Evolutionary conservation across 805 yeast species (phyloP).

Genomic region (Spathaspora arborariae): DNA sequence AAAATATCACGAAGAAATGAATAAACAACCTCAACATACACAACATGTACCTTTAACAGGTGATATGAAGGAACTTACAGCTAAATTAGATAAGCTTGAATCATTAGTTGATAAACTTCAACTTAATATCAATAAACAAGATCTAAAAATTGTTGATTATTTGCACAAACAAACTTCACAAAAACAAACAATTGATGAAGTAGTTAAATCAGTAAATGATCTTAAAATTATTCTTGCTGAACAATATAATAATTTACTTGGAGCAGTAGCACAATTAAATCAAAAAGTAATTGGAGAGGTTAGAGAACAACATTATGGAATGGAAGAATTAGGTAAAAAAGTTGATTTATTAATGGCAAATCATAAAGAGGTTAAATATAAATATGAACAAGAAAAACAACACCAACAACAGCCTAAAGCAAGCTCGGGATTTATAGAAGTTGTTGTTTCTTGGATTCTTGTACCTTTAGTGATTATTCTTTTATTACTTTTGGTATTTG

Average conservation of each 20-base stretch:
- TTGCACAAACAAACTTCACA: not conserved
- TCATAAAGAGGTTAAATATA: slow-evolving; percentile 36
- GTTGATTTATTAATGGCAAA: slow-evolving; percentile 39
- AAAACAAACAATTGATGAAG: not conserved
- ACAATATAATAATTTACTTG: slow-evolving; percentile 31
- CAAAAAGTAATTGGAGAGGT: slow-evolving; percentile 40
- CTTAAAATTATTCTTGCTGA: slow-evolving; percentile 24
- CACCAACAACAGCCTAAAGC: not conserved
- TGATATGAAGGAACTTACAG: not conserved
- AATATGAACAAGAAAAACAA: slow-evolving; percentile 10
- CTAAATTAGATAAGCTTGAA: slow-evolving; percentile 9
- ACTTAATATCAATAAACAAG: not conserved
- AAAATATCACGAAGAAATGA: slow-evolving; percentile 17
- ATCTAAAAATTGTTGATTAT: slow-evolving; percentile 15
- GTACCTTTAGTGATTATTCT: slow-evolving; percentile 39
- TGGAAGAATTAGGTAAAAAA: slow-evolving; percentile 30
- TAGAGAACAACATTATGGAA: slow-evolving; percentile 34
- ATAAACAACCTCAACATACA: slow-evolving; percentile 1
- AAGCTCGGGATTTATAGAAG: slow-evolving; percentile 14
- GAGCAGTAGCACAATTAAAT: slow-evolving; percentile 27
- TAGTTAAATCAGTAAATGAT: slow-evolving; percentile 17
- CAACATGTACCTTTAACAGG: not conserved
- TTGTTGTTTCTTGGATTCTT: slow-evolving; percentile 35
- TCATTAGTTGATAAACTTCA: not conserved
- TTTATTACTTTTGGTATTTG: slow-evolving; percentile 40